Evolutionary conservation across 495 filamentous ascomycete species (phyloP).

Genomic region (Penicillium maclennaniae): DNA sequence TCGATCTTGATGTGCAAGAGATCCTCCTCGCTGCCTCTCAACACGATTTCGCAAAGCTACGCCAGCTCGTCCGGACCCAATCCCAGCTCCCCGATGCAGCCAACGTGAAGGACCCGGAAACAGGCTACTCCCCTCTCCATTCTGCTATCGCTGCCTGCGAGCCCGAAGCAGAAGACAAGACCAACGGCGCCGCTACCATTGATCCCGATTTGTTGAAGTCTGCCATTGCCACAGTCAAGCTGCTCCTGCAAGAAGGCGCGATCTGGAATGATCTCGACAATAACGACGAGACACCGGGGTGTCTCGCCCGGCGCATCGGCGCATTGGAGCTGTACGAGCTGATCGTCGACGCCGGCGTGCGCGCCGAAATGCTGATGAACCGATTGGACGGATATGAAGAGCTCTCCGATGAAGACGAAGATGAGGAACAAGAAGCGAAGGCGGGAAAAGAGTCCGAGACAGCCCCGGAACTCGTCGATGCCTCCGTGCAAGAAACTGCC

Average conservation of each 20-base stretch:
- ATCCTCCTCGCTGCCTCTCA: slow-evolving; percentile 79
- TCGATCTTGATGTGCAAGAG: slow-evolving; percentile 44
- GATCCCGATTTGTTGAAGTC: slow-evolving; percentile 46
- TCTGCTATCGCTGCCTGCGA: slow-evolving; percentile 85
- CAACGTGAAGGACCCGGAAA: slow-evolving; percentile 77
- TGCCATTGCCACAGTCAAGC: slow-evolving; percentile 61
- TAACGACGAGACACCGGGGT: slow-evolving; percentile 86
- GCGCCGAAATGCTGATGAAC: slow-evolving; percentile 81
- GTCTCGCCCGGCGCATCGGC: slow-evolving; percentile 70
- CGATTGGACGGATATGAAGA: slow-evolving; percentile 73
- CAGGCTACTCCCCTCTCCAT: slow-evolving; percentile 83
- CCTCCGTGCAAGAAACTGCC: slow-evolving; percentile 14
- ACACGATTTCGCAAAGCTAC: slow-evolving; percentile 74
- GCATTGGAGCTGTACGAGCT: slow-evolving; percentile 72
- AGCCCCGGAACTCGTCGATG: slow-evolving; percentile 33
- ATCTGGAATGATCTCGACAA: slow-evolving; percentile 96
- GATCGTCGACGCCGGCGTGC: slow-evolving; percentile 86
- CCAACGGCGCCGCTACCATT: slow-evolving; percentile 24
- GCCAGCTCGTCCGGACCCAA: slow-evolving; percentile 63
- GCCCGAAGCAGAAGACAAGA: slow-evolving; percentile 35
- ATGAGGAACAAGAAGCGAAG: slow-evolving; percentile 41
- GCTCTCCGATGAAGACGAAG: slow-evolving; percentile 59
- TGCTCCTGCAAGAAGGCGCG: slow-evolving; percentile 80
- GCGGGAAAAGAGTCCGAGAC: slow-evolving; percentile 14
- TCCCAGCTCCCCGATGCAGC: slow-evolving; percentile 49